Conservation (phyloP, 106 monocot genomes). For the Apostasia shenzhenica region DNA sequence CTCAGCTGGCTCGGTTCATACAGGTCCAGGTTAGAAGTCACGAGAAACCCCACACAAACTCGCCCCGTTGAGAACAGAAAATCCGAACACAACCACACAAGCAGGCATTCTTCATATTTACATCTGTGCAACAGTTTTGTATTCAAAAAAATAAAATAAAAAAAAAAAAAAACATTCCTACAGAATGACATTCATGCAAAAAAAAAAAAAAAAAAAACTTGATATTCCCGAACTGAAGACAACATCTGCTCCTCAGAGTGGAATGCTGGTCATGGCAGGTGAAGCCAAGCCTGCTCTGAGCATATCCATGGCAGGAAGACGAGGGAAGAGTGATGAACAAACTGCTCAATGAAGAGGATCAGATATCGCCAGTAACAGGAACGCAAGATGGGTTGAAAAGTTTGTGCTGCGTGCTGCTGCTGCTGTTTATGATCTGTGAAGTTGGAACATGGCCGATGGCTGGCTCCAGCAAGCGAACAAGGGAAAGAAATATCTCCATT, state of each 20-base stretch:
- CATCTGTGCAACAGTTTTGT: too few relatives aligned
- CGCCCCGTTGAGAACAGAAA: too few relatives aligned
- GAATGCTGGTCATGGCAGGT: slow-evolving; percentile 62
- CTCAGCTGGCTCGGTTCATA: too few relatives aligned
- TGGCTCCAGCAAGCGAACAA: slow-evolving; percentile 57
- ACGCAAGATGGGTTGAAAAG: slow-evolving; percentile 21
- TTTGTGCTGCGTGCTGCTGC: slow-evolving; percentile 14
- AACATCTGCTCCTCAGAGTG: too few relatives aligned
- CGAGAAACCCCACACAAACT: too few relatives aligned
- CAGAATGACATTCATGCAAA: background rate
- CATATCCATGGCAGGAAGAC: slow-evolving; percentile 11
- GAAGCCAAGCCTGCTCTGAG: slow-evolving; percentile 32
- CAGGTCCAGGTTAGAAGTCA: too few relatives aligned
- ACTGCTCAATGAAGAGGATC: slow-evolving; percentile 20
- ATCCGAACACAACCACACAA: too few relatives aligned
- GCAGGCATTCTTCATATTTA: too few relatives aligned
- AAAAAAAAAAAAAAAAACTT: background rate
- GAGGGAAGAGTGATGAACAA: background rate
- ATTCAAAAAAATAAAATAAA: too few relatives aligned
- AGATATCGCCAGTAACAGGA: slow-evolving; percentile 24
- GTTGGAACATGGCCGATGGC: slow-evolving; percentile 9
- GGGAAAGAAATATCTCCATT: slow-evolving; percentile 78
- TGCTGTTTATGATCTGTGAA: slow-evolving; percentile 14
- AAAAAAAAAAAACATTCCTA: too few relatives aligned
- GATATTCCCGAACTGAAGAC: background rate